Percentiles rank a stretch among this genome's conserved stretches.
These are phyloP conservation scores for Microsporum canis DNA, from an alignment of 2,329 filamentous ascomycete genomes.

Conservation along the genomic window DNA sequence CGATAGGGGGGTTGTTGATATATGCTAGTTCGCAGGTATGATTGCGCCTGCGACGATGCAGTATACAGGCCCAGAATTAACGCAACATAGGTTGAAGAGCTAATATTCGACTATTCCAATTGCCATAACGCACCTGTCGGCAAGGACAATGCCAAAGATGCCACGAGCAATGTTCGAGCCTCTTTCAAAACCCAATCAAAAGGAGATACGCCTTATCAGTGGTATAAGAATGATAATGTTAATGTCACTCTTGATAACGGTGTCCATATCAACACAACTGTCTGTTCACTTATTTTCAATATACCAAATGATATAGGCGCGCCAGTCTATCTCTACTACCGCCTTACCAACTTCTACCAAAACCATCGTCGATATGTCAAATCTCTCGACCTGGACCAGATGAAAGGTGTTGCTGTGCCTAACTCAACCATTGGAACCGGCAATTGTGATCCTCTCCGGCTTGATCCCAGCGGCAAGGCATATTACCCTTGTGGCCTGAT, in stretches of 20 bases:
- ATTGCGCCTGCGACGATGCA: background rate
- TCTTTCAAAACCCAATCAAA: conserved; percentile 55
- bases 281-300: conserved; percentile 65
- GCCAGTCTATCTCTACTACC: conserved; percentile 88
- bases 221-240: conserved; percentile 15
- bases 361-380: conserved; percentile 95
- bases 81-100: conserved; percentile 63
- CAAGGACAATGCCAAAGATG: conserved; percentile 42
- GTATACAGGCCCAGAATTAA: background rate
- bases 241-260: conserved; percentile 17
- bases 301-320: conserved; percentile 68
- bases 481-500: conserved; percentile 95
- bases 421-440: conserved; percentile 52
- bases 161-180: conserved; percentile 45
- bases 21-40: conserved; percentile 72
- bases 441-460: conserved; percentile 62
- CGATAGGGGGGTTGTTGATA: conserved; percentile 75
- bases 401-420: conserved; percentile 58
- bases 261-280: conserved; percentile 29
- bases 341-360: conserved; percentile 95
- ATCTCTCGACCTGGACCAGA: conserved; percentile 71
- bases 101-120: conserved; percentile 79
- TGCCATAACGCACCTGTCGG: conserved; percentile 49
- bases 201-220: conserved; percentile 25
- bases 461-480: conserved; percentile 47